Conservation (phyloP, 2,329 filamentous ascomycete genomes). For the Akanthomyces muscarius region DNA sequence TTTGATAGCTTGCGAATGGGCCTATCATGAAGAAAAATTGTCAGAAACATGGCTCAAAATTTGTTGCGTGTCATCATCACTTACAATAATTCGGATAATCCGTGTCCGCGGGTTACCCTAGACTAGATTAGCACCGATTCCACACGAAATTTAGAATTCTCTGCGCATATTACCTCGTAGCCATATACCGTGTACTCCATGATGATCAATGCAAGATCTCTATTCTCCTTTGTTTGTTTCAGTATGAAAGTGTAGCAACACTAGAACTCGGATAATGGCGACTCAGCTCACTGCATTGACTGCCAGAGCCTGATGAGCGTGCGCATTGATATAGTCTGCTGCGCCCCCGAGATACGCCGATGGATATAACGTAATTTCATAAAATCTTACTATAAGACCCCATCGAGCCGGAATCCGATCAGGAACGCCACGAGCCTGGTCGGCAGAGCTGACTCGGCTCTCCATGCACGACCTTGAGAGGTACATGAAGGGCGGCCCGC, state of each 20-base stretch:
- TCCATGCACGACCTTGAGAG: neutral
- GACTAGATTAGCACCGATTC: neutral
- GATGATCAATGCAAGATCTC: neutral
- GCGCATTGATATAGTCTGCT: neutral
- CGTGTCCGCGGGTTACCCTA: conserved; percentile 1
- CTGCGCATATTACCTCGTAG: neutral
- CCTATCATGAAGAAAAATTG: neutral
- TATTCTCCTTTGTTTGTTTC: neutral
- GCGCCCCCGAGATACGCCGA: neutral
- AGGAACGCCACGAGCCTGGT: neutral
- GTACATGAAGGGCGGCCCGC: neutral
- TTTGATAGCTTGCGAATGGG: neutral
- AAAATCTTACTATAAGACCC: neutral
- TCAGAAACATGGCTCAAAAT: neutral
- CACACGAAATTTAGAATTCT: too few species aligned
- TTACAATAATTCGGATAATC: conserved; percentile 2
- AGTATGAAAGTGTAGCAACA: neutral
- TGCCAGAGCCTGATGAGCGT: neutral
- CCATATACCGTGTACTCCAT: conserved; percentile 4
- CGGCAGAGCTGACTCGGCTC: neutral
- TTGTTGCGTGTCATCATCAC: neutral
- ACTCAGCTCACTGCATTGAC: neutral
- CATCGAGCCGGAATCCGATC: neutral
- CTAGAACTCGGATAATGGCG: neutral
- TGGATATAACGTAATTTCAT: neutral